A percentile compares a stretch with the other conserved stretches of the same genome.
These are phyloP conservation scores for Termitomyces titanicus DNA, from an alignment of 768 basidiomycete genomes.

Conservation along the genomic window DNA sequence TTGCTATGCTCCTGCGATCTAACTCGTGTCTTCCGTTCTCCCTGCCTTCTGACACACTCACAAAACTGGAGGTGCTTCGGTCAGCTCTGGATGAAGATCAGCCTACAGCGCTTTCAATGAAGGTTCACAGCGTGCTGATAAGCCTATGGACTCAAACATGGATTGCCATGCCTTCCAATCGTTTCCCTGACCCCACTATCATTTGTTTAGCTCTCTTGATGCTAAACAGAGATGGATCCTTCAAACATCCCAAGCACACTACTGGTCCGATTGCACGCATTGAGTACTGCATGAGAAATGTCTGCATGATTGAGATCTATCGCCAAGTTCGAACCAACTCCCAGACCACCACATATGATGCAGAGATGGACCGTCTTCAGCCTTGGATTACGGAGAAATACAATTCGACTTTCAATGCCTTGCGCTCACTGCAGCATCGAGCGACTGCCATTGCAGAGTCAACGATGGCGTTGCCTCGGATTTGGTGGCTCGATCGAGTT, in stretches of 20 bases:
- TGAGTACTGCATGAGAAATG: too few relatives aligned
- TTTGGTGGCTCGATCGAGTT: not conserved
- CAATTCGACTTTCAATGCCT: not conserved
- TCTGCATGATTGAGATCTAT: too few relatives aligned
- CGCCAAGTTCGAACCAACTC: too few relatives aligned
- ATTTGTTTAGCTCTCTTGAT: not conserved
- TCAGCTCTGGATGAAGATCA: too few relatives aligned
- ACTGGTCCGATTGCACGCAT: not conserved
- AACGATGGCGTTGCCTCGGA: not conserved
- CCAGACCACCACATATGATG: too few relatives aligned
- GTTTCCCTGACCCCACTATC: not conserved
- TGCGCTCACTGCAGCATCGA: not conserved
- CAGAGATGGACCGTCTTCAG: too few relatives aligned
- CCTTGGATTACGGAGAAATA: not conserved
- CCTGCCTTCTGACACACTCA: too few relatives aligned
- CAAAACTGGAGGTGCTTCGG: too few relatives aligned
- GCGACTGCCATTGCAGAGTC: not conserved
- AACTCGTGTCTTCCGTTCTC: too few relatives aligned
- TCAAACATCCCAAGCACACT: not conserved
- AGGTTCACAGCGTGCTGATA: not conserved
- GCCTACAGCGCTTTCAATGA: too few relatives aligned
- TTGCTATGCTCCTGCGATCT: too few relatives aligned
- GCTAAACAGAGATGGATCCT: not conserved
- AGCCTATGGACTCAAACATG: not conserved
- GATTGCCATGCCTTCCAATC: not conserved